A percentile compares a stretch with the other conserved stretches of the same genome.
Conservation (phyloP, 495 filamentous ascomycete species). For the Podospora appendiculata region DNA sequence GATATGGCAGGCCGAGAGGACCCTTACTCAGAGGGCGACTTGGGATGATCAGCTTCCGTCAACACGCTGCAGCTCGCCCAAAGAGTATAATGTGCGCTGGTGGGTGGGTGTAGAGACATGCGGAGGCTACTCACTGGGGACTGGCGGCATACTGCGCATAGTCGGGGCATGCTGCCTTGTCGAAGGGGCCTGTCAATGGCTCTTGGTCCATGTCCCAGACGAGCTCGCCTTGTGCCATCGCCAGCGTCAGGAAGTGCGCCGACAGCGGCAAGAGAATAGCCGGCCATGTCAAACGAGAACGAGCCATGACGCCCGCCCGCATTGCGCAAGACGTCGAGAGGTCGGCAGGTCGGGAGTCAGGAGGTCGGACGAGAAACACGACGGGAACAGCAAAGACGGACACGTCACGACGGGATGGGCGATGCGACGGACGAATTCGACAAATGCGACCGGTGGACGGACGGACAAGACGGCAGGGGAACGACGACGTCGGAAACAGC, state of each 20-base stretch:
- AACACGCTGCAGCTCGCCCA: no score
- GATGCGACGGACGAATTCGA: no score
- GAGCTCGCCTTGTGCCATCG: conserved; percentile 6
- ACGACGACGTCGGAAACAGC: no score
- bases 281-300: background rate
- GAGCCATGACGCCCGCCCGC: no score
- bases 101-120: no score
- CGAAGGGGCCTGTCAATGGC: conserved; percentile 13
- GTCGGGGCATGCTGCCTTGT: conserved; percentile 39
- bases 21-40: conserved; percentile 71
- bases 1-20: conserved; percentile 75
- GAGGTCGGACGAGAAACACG: background rate
- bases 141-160: conserved; percentile 43
- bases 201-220: conserved; percentile 11
- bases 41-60: background rate
- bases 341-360: background rate
- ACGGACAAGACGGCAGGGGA: no score
- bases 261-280: conserved; percentile 12
- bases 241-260: background rate
- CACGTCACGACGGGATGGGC: background rate
- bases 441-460: no score
- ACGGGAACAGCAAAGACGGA: no score
- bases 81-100: no score
- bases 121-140: conserved; percentile 28
- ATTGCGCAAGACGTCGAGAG: no score